Percentiles rank a stretch among this genome's conserved stretches.
Evolutionary conservation across 805 yeast species (phyloP).

Genomic region (Saitoella complicata): DNA sequence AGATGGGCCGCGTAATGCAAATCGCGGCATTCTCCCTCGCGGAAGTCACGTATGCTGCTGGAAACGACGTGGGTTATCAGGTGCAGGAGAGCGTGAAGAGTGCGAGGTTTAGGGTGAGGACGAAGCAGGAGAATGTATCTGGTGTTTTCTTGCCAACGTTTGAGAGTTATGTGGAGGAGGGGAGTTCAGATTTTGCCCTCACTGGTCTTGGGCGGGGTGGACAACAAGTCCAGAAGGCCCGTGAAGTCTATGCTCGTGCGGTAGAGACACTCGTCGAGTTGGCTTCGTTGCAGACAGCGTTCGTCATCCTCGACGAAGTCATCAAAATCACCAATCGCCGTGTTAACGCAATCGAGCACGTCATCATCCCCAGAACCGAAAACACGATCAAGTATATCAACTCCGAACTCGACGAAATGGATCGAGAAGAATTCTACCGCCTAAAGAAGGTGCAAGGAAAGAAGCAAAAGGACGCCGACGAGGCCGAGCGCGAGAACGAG

Average conservation of each 20-base stretch:
- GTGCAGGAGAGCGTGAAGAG: constrained; percentile 81
- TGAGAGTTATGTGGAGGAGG: constrained; percentile 67
- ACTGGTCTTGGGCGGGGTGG: constrained; percentile 98
- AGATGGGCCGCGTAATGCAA: constrained; percentile 98
- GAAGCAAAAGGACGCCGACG: constrained; percentile 67
- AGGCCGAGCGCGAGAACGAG: constrained; percentile 29
- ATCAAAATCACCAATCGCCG: constrained; percentile 95
- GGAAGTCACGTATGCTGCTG: constrained; percentile 94
- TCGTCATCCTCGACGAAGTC: constrained; percentile 90
- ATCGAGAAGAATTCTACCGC: constrained; percentile 94
- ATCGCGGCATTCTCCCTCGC: constrained; percentile 95
- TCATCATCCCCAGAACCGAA: constrained; percentile 92
- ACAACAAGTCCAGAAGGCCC: constrained; percentile 91
- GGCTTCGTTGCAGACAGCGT: constrained; percentile 93
- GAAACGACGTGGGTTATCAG: constrained; percentile 87
- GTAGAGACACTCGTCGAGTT: constrained; percentile 94
- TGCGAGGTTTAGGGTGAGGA: constrained; percentile 79
- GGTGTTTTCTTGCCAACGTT: constrained; percentile 92
- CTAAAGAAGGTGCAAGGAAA: constrained; percentile 91
- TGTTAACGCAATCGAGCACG: constrained; percentile 97
- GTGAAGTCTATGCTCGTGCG: constrained; percentile 80
- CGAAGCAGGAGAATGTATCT: constrained; percentile 88
- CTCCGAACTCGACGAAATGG: constrained; percentile 91
- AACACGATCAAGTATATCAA: constrained; percentile 84
- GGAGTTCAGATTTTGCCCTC: constrained; percentile 75